phyloP scores from a whole-genome alignment of 352 stramenopile genomes.

The Phytophthora litchii region DNA sequence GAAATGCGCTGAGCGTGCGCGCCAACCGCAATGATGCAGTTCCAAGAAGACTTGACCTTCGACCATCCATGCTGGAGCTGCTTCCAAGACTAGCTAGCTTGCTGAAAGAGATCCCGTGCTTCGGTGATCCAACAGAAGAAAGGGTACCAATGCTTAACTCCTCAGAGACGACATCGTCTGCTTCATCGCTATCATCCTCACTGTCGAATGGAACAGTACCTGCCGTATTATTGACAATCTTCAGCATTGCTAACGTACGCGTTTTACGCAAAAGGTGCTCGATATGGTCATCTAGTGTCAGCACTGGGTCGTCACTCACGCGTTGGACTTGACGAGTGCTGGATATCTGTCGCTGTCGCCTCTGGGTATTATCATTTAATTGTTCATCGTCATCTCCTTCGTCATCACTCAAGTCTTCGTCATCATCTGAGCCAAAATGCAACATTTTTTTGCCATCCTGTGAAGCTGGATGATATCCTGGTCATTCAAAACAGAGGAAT shows the following conservation, averaged over 20 bases:
- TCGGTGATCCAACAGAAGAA: conserved; percentile 16
- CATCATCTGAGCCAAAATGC: conserved; percentile 52
- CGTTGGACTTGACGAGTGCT: conserved; percentile 9
- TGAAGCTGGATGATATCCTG: conserved; percentile 54
- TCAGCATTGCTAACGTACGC: conserved; percentile 68
- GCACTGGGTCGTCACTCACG: not conserved
- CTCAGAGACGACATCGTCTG: conserved; percentile 44
- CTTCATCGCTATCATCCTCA: conserved; percentile 47
- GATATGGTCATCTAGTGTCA: conserved; percentile 75
- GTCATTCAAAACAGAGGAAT: not conserved
- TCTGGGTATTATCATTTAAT: conserved; percentile 13
- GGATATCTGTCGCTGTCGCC: conserved; percentile 3
- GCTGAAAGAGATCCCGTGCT: conserved; percentile 12
- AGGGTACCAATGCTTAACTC: conserved; percentile 23
- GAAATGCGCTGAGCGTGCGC: conserved; percentile 67
- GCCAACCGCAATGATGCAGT: conserved; percentile 56
- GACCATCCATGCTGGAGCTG: conserved; percentile 35
- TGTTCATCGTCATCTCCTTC: conserved; percentile 7
- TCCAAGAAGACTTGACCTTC: conserved; percentile 24
- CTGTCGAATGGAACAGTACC: conserved; percentile 57
- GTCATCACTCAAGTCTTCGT: conserved; percentile 24
- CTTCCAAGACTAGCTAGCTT: conserved; percentile 43
- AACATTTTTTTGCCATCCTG: conserved; percentile 54
- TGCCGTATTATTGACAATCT: conserved; percentile 79
- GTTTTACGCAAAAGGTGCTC: conserved; percentile 69